These are phyloP conservation scores for Podaxis sp. DNA, from an alignment of 768 basidiomycete species.

Conservation along the genomic window DNA sequence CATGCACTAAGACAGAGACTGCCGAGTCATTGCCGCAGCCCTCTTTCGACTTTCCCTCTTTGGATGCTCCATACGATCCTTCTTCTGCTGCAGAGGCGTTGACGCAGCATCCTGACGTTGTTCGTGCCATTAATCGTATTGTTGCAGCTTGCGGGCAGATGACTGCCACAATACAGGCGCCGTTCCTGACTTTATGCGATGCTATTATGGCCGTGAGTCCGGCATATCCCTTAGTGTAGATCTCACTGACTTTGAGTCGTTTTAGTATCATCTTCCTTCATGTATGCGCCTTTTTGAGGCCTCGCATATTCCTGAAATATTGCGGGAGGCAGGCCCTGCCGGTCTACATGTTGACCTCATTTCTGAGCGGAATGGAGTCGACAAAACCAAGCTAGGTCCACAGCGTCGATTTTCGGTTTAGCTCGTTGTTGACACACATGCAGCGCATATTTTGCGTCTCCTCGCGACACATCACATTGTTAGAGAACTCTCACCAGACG, in stretches of 20 bases:
- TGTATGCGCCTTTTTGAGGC: conserved; percentile 75
- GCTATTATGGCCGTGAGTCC: conserved; percentile 63
- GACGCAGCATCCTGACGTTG: conserved; percentile 58
- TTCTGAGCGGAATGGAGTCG: conserved; percentile 43
- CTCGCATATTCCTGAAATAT: conserved; percentile 67
- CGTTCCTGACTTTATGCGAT: conserved; percentile 74
- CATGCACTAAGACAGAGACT: conserved; percentile 24
- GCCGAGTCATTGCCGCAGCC: conserved; percentile 1
- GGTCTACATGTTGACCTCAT: conserved; percentile 52
- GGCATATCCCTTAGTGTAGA: neutral
- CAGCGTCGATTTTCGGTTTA: neutral
- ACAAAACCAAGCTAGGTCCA: conserved; percentile 52
- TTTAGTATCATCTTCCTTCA: conserved; percentile 73
- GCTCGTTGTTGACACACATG: neutral
- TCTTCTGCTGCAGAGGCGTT: conserved; percentile 52
- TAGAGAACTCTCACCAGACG: conserved; percentile 66
- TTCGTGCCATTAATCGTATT: conserved; percentile 60
- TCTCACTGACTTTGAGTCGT: conserved; percentile 7
- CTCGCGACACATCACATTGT: conserved; percentile 80
- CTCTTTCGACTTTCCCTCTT: conserved; percentile 55
- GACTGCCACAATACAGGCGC: conserved; percentile 60
- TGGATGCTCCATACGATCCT: conserved; percentile 48
- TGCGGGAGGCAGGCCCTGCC: conserved; percentile 59
- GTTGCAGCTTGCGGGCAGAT: conserved; percentile 73
- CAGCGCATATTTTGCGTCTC: conserved; percentile 73